Evolutionary conservation across 2,329 filamentous ascomycete species (phyloP), one percentile per base, ranked within the genome.

Genomic region (Purpureocillium lavendulum): DNA sequence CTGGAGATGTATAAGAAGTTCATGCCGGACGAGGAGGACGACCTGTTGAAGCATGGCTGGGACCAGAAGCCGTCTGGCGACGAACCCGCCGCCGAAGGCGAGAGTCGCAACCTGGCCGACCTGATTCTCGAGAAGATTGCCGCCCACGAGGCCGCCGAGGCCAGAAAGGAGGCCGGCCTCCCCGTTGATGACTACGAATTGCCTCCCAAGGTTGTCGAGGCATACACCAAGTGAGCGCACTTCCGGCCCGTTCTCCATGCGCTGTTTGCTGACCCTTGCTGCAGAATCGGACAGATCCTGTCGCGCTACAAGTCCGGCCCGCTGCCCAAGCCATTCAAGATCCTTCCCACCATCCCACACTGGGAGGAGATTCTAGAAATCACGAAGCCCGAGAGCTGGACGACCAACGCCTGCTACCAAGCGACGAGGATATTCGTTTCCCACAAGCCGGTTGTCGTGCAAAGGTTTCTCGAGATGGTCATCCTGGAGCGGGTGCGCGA

Each of bases 241-340:
- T 4, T n/a, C n/a, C n/a, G n/a, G n/a, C 15, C 5, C 7, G 16
- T 13, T 2, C 15, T 10, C 21, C 14, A 35, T 10, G 6, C 6
- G 24, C 33, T 13, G 7, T n/a, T 33, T 30, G 32, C 49, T 56
- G 45, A 54, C 35, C 16, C 7, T 6, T 12, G 26, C 29, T 13
- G 7, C 30, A 87, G 82, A 66, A 82, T 95, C 51, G 90, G 89
- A 44, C 71, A 89, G 49, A 83, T 97, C 44, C 74, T 98, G 43
- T 88, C 87, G 18, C 80, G 90, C 48, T 97, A 95, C 70, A 95
- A 94, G 65, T 90, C 85, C 12, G 92, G 92, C n/a, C 90, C 90
- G 49, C 74, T 98, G 26, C 92, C 92, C 15, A 98, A 98, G 64
- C 90, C 90, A 1, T 94, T 98, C 73, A 97, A 97, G 65, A 88